A percentile compares a stretch with the other conserved stretches of the same genome.
These are phyloP conservation scores for Hemisphaericaspora lyxosophila DNA, from an alignment of 1,139 yeast genomes.

Conservation along the genomic window DNA sequence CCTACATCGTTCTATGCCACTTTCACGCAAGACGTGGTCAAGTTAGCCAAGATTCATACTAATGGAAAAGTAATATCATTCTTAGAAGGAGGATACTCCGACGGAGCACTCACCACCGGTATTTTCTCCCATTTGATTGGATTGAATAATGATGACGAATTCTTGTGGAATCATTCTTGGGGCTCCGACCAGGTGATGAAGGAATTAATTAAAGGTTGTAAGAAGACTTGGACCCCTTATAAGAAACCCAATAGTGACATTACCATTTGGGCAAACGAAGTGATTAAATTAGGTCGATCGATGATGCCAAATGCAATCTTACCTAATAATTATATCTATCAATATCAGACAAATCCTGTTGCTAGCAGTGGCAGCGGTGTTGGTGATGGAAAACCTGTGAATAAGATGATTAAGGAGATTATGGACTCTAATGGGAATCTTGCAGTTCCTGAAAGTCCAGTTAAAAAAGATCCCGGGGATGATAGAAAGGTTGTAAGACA, in stretches of 20 bases:
- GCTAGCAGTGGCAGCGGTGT: too few relatives aligned
- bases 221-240: constrained; percentile 61
- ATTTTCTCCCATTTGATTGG: constrained; percentile 78
- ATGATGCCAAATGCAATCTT: constrained; percentile 62
- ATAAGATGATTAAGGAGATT: constrained; percentile 35
- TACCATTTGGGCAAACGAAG: constrained; percentile 67
- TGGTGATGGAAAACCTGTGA: constrained; percentile 17
- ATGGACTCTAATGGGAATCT: constrained; percentile 15
- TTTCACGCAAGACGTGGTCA: constrained; percentile 72
- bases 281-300: constrained; percentile 62
- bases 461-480: constrained; percentile 29
- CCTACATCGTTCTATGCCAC: constrained; percentile 78
- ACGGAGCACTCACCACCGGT: constrained; percentile 80
- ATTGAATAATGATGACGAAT: constrained; percentile 42
- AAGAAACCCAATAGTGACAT: constrained; percentile 48
- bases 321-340: constrained; percentile 41
- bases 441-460: constrained; percentile 19
- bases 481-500: constrained; percentile 34
- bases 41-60: constrained; percentile 60
- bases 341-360: constrained; percentile 20
- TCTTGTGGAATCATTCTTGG: constrained; percentile 64
- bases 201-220: constrained; percentile 70
- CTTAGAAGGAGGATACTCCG: constrained; percentile 86
- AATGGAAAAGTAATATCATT: constrained; percentile 67
- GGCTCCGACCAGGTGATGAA: constrained; percentile 62